Percentiles rank a stretch among this genome's conserved stretches.
Evolutionary conservation across 306 rosid genomes (phyloP).

Genomic region (Echinosophora koreensis): DNA sequence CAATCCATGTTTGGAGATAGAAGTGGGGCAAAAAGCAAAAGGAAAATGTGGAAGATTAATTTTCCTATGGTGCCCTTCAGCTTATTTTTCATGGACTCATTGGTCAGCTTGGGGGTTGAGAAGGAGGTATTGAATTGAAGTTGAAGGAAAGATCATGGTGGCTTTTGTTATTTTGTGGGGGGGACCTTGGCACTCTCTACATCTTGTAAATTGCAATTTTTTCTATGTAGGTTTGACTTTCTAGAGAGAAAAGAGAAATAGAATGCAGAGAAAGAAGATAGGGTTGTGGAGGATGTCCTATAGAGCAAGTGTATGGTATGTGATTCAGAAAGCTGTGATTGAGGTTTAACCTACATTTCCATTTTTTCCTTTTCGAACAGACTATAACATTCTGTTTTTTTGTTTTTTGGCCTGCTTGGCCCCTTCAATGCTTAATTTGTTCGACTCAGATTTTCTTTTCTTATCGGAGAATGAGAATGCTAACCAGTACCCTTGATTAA

Average conservation of each 20-base stretch:
- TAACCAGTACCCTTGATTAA: too few relatives aligned
- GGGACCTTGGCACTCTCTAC: slow-evolving; percentile 53
- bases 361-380: slow-evolving; percentile 14
- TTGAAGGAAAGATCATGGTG: slow-evolving; percentile 48
- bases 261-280: background rate
- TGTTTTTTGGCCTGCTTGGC: slow-evolving; percentile 21
- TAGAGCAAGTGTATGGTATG: slow-evolving; percentile 38
- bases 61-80: slow-evolving; percentile 33
- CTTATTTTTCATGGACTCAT: slow-evolving; percentile 41
- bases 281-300: background rate
- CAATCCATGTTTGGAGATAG: slow-evolving; percentile 40
- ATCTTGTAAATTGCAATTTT: slow-evolving; percentile 59
- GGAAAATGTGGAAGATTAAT: slow-evolving; percentile 32
- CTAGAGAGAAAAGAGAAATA: slow-evolving; percentile 27
- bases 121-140: slow-evolving; percentile 47
- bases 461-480: too few relatives aligned
- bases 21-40: slow-evolving; percentile 32
- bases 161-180: background rate
- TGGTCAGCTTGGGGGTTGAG: slow-evolving; percentile 36
- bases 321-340: slow-evolving; percentile 37
- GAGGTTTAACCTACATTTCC: slow-evolving; percentile 43
- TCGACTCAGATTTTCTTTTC: background rate
- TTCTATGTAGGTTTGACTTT: slow-evolving; percentile 65
- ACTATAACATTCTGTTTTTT: slow-evolving; percentile 32
- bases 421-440: slow-evolving; percentile 24